Evolutionary conservation across 495 filamentous ascomycete genomes (phyloP).

Genomic region (Penicillium macrosclerotiorum): DNA sequence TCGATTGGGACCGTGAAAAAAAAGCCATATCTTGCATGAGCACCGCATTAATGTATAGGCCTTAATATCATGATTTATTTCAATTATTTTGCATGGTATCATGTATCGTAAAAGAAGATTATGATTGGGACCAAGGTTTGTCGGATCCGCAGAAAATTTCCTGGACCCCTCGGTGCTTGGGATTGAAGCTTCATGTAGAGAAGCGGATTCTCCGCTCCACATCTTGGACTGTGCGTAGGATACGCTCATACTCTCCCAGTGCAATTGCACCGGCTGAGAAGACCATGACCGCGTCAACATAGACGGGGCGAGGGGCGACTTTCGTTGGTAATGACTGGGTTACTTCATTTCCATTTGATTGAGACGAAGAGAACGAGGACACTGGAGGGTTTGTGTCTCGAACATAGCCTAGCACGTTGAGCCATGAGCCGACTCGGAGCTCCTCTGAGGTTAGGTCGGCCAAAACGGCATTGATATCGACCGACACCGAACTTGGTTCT

Average conservation of each 20-base stretch:
- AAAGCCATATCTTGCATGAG: constrained; percentile 5
- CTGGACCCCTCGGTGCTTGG: too few relatives aligned
- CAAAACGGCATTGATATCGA: constrained; percentile 71
- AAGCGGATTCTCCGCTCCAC: constrained; percentile 27
- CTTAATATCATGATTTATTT: background rate
- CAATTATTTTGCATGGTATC: background rate
- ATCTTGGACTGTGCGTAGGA: constrained; percentile 33
- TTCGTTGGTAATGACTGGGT: background rate
- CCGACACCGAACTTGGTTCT: constrained; percentile 45
- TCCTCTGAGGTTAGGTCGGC: constrained; percentile 61
- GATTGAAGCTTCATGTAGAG: constrained; percentile 7
- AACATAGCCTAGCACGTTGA: constrained; percentile 87
- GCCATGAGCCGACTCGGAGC: constrained; percentile 76
- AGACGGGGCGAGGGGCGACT: constrained; percentile 24
- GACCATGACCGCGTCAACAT: constrained; percentile 64
- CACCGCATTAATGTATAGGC: constrained; percentile 3
- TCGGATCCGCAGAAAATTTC: background rate
- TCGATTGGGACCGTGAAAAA: constrained; percentile 1
- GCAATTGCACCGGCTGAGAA: constrained; percentile 65
- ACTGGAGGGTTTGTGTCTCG: constrained; percentile 18
- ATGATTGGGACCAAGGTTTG: background rate
- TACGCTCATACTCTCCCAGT: constrained; percentile 61
- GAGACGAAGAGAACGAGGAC: constrained; percentile 14
- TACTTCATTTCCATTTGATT: background rate
- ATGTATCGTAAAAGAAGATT: background rate